These are phyloP conservation scores for Zymoseptoria brevis DNA, from an alignment of 2,329 filamentous ascomycete genomes.

Conservation along the genomic window DNA sequence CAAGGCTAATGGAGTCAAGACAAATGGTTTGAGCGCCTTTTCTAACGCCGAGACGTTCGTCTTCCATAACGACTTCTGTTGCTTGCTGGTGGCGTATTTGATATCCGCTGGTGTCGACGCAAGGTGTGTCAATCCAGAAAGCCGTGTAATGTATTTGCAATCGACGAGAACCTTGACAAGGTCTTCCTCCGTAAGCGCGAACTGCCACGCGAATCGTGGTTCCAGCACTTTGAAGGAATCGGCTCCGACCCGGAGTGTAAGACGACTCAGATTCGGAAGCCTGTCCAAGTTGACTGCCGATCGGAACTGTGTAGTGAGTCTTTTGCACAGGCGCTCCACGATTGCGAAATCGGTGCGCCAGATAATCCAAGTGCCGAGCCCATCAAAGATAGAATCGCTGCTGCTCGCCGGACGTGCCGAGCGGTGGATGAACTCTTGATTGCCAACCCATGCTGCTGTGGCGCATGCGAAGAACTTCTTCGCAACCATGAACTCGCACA, in stretches of 20 bases:
- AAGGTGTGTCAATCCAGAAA: neutral
- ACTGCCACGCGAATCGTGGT: neutral
- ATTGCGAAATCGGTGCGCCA: neutral
- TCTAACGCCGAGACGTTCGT: neutral
- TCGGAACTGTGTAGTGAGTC: neutral
- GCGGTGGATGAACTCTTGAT: neutral
- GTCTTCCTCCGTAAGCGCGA: neutral
- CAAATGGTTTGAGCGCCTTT: neutral
- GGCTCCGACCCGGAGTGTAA: neutral
- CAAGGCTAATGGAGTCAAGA: neutral
- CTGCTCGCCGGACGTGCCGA: neutral
- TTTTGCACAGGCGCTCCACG: neutral
- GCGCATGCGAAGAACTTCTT: neutral
- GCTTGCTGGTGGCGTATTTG: neutral
- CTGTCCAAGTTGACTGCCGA: neutral
- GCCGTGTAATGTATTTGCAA: neutral
- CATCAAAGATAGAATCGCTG: neutral
- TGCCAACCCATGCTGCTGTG: neutral
- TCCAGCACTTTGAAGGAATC: neutral
- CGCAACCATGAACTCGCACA: neutral
- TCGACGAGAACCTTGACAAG: neutral
- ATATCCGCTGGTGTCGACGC: neutral
- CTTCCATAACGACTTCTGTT: neutral
- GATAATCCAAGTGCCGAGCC: neutral
- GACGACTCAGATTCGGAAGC: neutral